Percentiles rank a stretch among this genome's conserved stretches.
Conservation (phyloP, 1,284 basidiomycete genomes). For the Sanghuangporus weigelae region DNA sequence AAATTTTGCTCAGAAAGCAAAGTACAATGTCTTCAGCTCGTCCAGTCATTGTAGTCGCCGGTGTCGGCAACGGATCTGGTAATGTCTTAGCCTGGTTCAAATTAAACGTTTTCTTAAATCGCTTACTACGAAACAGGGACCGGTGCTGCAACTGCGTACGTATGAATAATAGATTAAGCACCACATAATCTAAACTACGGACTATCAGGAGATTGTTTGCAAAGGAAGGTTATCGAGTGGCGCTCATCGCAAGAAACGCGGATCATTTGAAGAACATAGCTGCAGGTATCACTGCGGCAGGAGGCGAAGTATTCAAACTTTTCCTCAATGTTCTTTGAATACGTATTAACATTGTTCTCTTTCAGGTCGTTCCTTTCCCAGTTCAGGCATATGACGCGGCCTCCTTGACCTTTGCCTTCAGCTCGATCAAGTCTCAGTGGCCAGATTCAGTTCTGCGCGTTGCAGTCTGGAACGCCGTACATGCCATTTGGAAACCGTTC, state of each 20-base stretch:
- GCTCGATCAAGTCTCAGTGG: conserved; percentile 24
- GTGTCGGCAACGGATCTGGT: conserved; percentile 16
- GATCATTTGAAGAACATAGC: conserved; percentile 22
- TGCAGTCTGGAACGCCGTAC: conserved; percentile 25
- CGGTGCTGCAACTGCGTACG: conserved; percentile 17
- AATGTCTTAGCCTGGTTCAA: neutral
- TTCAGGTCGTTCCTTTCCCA: conserved; percentile 24
- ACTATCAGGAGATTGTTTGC: conserved; percentile 12
- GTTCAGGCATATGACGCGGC: conserved; percentile 22
- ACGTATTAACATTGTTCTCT: neutral
- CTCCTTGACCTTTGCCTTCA: conserved; percentile 22
- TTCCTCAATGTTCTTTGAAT: neutral
- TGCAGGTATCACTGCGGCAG: conserved; percentile 21
- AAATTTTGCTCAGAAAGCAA: neutral
- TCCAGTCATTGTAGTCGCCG: conserved; percentile 11
- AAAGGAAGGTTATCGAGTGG: conserved; percentile 26
- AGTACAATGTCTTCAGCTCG: neutral
- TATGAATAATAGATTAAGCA: neutral
- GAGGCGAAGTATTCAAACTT: conserved; percentile 21
- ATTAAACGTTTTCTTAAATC: neutral
- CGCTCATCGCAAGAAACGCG: conserved; percentile 26
- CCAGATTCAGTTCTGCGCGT: conserved; percentile 23
- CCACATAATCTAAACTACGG: neutral
- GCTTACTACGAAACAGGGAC: conserved; percentile 6
- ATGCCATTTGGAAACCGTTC: conserved; percentile 26